Evolutionary conservation across 225 moss, liverwort and hornwort species (phyloP), one percentile per base, ranked within the genome.

Genomic region (Pseudoscleropodium purum): DNA sequence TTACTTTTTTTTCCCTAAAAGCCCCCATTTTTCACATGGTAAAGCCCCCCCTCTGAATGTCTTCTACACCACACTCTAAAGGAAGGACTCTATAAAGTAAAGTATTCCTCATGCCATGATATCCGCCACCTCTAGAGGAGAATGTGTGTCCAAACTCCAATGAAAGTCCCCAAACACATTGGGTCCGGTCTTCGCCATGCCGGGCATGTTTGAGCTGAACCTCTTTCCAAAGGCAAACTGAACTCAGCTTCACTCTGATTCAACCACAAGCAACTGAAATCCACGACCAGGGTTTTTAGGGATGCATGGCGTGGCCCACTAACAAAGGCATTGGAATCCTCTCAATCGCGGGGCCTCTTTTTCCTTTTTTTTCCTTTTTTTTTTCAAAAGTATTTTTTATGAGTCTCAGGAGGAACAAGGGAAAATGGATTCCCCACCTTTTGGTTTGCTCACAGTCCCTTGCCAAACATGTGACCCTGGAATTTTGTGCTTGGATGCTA

Each of bases 341-440:
- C 73, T 41, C 39, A 24, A 14, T 41, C 15, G 5, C n/a, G 72
- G 15, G 25, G 1, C 19, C 15, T 7, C 3, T 9, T 25, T 15
- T 8, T 10, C 15, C 7, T 3, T 5, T 25, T 15, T 15, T 27
- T 11, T 18, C 39, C 2, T 12, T 4, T 2, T 2, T 26, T 15
- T 16, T 7, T 47, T 47, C 24, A 3, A 10, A 7, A 7, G 12
- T n/a, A 0, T 70, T 24, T 41, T 27, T 45, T 30, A 1, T 60
- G 3, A 23, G 77, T 23, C 12, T 45, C 2, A 5, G 14, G 23
- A 34, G 77, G 36, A 52, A 8, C 33, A 33, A 45, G 5, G 12
- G 3, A 49, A 76, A 76, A 7, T 34, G 1, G 76, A 76, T 76
- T 20, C 51, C 52, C 52, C 19, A 39, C 15, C 41, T 41, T 27